Conservation (phyloP, 2,329 filamentous ascomycete genomes). For the Fusarium armeniacum region DNA sequence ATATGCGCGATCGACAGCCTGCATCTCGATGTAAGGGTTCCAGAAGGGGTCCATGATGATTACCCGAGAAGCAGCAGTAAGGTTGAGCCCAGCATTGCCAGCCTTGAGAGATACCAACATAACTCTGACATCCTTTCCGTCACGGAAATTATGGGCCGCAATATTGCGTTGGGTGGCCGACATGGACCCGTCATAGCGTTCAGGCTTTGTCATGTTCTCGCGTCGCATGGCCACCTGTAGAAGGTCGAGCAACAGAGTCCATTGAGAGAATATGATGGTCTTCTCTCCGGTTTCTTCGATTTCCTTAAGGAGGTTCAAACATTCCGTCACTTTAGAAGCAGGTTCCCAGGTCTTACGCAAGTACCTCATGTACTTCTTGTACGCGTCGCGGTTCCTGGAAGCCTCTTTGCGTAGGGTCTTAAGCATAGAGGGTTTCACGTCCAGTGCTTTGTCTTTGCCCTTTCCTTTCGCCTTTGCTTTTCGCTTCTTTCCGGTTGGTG, state of each 20-base stretch:
- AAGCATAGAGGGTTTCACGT: constrained; percentile 69
- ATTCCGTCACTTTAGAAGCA: constrained; percentile 85
- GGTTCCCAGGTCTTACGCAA: constrained; percentile 78
- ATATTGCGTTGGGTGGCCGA: constrained; percentile 74
- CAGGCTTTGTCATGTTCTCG: constrained; percentile 70
- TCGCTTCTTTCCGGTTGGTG: constrained; percentile 38
- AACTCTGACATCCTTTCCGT: constrained; percentile 75
- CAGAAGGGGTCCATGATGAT: constrained; percentile 95
- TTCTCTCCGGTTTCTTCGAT: constrained; percentile 74
- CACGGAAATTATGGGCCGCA: constrained; percentile 75
- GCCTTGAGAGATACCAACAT: constrained; percentile 87
- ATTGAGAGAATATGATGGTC: constrained; percentile 82
- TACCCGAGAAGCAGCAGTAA: constrained; percentile 85
- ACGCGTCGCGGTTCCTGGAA: constrained; percentile 72
- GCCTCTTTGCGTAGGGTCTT: constrained; percentile 76
- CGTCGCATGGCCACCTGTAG: constrained; percentile 81
- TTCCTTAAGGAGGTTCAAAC: constrained; percentile 79
- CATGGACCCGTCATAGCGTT: constrained; percentile 88
- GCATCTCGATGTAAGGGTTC: constrained; percentile 94
- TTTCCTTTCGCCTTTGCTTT: constrained; percentile 51
- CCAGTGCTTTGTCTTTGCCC: constrained; percentile 59
- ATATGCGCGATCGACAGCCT: constrained; percentile 90
- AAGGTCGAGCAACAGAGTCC: constrained; percentile 80
- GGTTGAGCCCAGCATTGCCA: constrained; percentile 86
- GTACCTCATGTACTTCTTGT: constrained; percentile 77